These are phyloP conservation scores for Populus simonii DNA, from an alignment of 345 rosid species.

Conservation along the genomic window DNA sequence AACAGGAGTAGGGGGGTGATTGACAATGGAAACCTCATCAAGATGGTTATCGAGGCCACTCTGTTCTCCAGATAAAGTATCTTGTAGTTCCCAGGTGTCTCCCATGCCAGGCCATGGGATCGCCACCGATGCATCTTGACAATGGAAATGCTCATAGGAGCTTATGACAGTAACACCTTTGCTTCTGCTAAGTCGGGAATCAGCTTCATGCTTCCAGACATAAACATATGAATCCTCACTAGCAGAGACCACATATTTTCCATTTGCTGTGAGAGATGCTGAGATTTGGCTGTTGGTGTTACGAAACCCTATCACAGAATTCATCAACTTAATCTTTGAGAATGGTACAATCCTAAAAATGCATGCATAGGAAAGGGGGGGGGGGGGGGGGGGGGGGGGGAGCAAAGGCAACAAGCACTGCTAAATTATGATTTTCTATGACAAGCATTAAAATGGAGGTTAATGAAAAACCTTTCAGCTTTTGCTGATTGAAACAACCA, in stretches of 20 bases:
- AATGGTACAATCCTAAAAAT: conserved; percentile 14
- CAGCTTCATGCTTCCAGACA: conserved; percentile 84
- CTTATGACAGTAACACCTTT: conserved; percentile 63
- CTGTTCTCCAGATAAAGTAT: conserved; percentile 37
- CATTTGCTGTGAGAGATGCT: conserved; percentile 71
- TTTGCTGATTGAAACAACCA: not conserved
- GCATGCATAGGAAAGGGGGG: not conserved
- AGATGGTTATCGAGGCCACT: conserved; percentile 38
- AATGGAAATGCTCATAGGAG: conserved; percentile 82
- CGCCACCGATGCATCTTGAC: conserved; percentile 85
- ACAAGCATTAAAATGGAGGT: not conserved
- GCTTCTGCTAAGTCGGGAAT: conserved; percentile 67
- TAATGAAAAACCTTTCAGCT: not conserved
- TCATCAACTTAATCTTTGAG: conserved; percentile 7
- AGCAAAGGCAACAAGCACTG: not conserved
- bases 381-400: not conserved
- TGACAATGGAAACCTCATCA: conserved; percentile 57
- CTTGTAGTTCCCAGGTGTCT: conserved; percentile 48
- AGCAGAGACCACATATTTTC: conserved; percentile 83
- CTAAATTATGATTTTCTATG: not conserved
- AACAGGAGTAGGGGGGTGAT: conserved; percentile 81
- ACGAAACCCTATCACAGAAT: conserved; percentile 67
- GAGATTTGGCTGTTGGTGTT: conserved; percentile 89
- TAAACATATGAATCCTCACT: conserved; percentile 96
- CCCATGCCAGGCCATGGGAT: conserved; percentile 85